Evolutionary conservation across 441 rosid genomes (phyloP), one percentile per base, ranked within the genome.

Genomic region (Pelargonium australe): DNA sequence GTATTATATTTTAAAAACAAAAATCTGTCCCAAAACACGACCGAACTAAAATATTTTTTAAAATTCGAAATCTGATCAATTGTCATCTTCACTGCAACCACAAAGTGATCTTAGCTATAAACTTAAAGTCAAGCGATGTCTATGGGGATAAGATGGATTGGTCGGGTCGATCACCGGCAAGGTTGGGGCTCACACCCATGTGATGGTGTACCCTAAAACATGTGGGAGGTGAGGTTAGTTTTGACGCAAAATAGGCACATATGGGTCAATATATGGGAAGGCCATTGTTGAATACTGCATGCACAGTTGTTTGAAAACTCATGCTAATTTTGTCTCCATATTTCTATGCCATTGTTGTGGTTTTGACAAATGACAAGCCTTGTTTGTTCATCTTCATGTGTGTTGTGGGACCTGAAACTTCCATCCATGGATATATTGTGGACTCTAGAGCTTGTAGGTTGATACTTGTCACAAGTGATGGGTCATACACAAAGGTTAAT

Each of bases 141-240:
- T 25, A 2, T 25, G 31, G 31, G 31, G 3, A 25, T 25, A 3
- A 31, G 37, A 31, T 31, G 37, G 37, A 31, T 31, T 31, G 37
- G 37, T 31, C 0, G 37, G 37, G 58, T n/a, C 2, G 20, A 53
- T 53, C 8, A 53, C 7, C 14, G 51, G 51, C 19, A 14, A 45
- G 7, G n/a, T 53, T 53, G n/a, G 77, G 75, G 58, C 70, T 68
- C 68, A 47, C 47, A n/a, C 65, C 74, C 80, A 77, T 68, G 77
- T 73, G 80, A 67, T 3, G 34, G 11, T 64, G 70, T 25, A 44
- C 28, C 28, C 55, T n/a, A 70, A 64, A 43, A 45, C 70, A 77
- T 57, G 70, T 58, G 74, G 58, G 58, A 53, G 58, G 19, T 19
- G 19, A 53, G 58, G 58, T 53, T 7, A 76, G 49, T 60, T 44